A percentile compares a stretch with the other conserved stretches of the same genome.
These are phyloP conservation scores for Nidularia pulvinata DNA, from an alignment of 768 basidiomycete species.

Conservation along the genomic window DNA sequence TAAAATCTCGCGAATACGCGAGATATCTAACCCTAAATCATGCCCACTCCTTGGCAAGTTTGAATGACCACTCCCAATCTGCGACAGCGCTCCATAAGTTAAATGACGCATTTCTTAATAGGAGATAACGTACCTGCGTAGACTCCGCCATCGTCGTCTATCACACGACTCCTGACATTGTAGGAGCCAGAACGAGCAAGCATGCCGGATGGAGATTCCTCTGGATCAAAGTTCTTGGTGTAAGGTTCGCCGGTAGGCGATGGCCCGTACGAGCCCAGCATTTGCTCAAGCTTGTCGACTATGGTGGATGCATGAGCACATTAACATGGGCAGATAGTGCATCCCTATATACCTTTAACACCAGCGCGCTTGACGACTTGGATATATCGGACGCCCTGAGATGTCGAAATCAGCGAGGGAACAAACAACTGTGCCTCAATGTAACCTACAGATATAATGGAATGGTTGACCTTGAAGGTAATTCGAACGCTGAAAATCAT, in stretches of 20 bases:
- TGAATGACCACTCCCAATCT: slow-evolving; percentile 93
- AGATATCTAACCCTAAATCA: slow-evolving; percentile 2
- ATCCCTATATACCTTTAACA: slow-evolving; percentile 55
- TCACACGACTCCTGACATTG: slow-evolving; percentile 75
- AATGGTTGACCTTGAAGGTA: slow-evolving; percentile 86
- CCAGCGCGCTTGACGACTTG: slow-evolving; percentile 87
- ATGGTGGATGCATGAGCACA: slow-evolving; percentile 4
- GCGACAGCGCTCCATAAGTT: not conserved
- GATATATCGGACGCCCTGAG: slow-evolving; percentile 79
- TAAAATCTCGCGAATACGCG: no score
- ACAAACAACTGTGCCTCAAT: not conserved
- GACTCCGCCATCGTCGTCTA: slow-evolving; percentile 84
- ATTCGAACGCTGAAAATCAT: slow-evolving; percentile 62
- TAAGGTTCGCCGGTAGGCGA: slow-evolving; percentile 63
- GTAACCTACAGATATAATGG: slow-evolving; percentile 74
- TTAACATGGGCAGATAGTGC: slow-evolving; percentile 2
- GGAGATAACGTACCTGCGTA: slow-evolving; percentile 62
- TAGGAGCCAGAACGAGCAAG: slow-evolving; percentile 84
- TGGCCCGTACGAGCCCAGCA: slow-evolving; percentile 95
- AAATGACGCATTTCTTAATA: not conserved
- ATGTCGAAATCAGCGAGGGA: not conserved
- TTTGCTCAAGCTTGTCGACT: slow-evolving; percentile 94
- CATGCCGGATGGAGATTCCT: slow-evolving; percentile 75
- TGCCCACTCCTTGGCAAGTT: slow-evolving; percentile 91
- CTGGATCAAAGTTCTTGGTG: slow-evolving; percentile 73